Conservation (phyloP, 2,329 filamentous ascomycete species). For the Clarireedia hainanense region DNA sequence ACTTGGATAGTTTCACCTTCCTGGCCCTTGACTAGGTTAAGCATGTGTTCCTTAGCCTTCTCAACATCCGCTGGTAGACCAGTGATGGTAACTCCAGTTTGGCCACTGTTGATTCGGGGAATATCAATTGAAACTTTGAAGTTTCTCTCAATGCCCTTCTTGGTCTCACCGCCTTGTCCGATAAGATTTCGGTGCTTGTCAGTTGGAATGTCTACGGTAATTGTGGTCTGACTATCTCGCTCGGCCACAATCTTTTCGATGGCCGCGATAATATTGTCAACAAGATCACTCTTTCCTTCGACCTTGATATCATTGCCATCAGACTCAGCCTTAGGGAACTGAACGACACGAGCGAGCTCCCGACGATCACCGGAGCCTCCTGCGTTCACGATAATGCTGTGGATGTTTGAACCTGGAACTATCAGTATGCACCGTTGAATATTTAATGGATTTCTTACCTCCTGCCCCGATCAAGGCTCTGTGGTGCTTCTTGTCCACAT, state of each 20-base stretch:
- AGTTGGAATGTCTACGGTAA: slow-evolving; percentile 71
- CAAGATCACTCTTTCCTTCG: slow-evolving; percentile 74
- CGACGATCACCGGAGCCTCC: slow-evolving; percentile 84
- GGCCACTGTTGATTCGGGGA: slow-evolving; percentile 77
- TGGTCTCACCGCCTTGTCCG: slow-evolving; percentile 81
- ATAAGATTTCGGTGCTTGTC: slow-evolving; percentile 90
- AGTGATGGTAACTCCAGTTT: slow-evolving; percentile 78
- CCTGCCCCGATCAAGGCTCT: slow-evolving; percentile 79
- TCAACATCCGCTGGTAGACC: slow-evolving; percentile 73
- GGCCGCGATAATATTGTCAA: slow-evolving; percentile 78
- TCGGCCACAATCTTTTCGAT: slow-evolving; percentile 78
- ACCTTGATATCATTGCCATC: slow-evolving; percentile 79
- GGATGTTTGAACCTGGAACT: slow-evolving; percentile 65
- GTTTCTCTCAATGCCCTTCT: slow-evolving; percentile 75
- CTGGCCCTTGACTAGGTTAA: slow-evolving; percentile 71
- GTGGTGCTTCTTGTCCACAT: slow-evolving; percentile 94
- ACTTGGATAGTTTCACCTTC: slow-evolving; percentile 83
- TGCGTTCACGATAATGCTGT: slow-evolving; percentile 76
- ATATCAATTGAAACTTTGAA: slow-evolving; percentile 86
- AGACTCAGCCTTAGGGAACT: slow-evolving; percentile 85
- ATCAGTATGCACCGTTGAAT: background rate
- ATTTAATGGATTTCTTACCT: slow-evolving; percentile 48
- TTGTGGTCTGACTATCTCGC: slow-evolving; percentile 73
- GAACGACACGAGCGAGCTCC: slow-evolving; percentile 79
- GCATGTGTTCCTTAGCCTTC: slow-evolving; percentile 80